A percentile compares a stretch with the other conserved stretches of the same genome.
phyloP scores from a whole-genome alignment of 495 filamentous ascomycete genomes.

The Podospora didyma region DNA sequence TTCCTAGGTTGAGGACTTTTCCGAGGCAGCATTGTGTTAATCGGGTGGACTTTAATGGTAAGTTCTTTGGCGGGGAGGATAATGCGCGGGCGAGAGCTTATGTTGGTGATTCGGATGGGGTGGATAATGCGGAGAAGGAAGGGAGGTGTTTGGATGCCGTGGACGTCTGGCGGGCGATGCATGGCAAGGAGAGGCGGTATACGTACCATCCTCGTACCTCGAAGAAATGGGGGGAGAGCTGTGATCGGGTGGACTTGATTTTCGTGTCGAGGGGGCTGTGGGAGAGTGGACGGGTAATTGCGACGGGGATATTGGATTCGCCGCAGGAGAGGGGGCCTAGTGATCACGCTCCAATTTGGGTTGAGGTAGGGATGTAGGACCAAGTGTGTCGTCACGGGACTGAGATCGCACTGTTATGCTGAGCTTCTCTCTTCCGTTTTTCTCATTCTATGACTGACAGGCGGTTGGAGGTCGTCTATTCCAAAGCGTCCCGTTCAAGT shows the following conservation, averaged over 20 bases:
- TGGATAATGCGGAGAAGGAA: no score
- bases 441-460: no score
- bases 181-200: constrained; percentile 25
- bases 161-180: constrained; percentile 27
- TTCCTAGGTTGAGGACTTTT: constrained; percentile 38
- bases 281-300: constrained; percentile 14
- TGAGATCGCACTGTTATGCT: no score
- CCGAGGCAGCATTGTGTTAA: constrained; percentile 43
- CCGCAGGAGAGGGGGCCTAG: constrained; percentile 31
- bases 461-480: no score
- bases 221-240: constrained; percentile 30
- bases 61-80: constrained; percentile 38
- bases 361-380: constrained; percentile 14
- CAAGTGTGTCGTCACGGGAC: no score
- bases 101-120: constrained; percentile 15
- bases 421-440: no score
- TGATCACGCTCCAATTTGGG: constrained; percentile 35
- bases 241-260: constrained; percentile 37
- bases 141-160: constrained; percentile 16
- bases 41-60: constrained; percentile 44
- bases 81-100: constrained; percentile 15
- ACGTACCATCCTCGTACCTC: constrained; percentile 26
- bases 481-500: no score
- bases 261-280: constrained; percentile 22
- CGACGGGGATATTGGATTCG: constrained; percentile 29